Percentiles rank a stretch among this genome's conserved stretches.
These are phyloP conservation scores for Hypoxylon sp. DNA, from an alignment of 2,329 filamentous ascomycete genomes.

Conservation along the genomic window DNA sequence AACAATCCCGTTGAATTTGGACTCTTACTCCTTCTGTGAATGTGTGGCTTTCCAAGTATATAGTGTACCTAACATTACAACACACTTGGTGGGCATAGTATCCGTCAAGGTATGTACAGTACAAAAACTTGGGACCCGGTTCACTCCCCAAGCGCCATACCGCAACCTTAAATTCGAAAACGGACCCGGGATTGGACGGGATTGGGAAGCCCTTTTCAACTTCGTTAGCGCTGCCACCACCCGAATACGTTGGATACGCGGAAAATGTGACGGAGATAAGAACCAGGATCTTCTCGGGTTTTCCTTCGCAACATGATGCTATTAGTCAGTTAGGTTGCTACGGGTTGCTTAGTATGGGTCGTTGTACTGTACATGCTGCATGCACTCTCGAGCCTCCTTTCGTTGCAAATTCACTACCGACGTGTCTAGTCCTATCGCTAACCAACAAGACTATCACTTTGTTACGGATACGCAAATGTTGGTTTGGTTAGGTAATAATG, in stretches of 20 bases:
- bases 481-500: neutral
- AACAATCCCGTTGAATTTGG: neutral
- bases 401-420: conserved; percentile 6
- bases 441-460: neutral
- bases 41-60: neutral
- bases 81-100: no score
- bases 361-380: conserved; percentile 11
- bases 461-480: neutral
- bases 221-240: conserved; percentile 26
- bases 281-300: conserved; percentile 10
- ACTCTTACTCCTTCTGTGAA: neutral
- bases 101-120: conserved; percentile 4
- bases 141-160: conserved; percentile 37
- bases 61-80: no score
- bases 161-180: conserved; percentile 42
- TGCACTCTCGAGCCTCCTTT: conserved; percentile 5
- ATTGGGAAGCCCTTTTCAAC: conserved; percentile 1
- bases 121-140: conserved; percentile 3
- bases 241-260: conserved; percentile 21
- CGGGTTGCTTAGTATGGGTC: neutral
- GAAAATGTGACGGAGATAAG: conserved; percentile 21
- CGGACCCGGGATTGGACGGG: conserved; percentile 21
- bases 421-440: neutral
- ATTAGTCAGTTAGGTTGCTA: conserved; percentile 13
- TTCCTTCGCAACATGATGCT: conserved; percentile 13